These are phyloP conservation scores for Leccinum truebloodii DNA, from an alignment of 768 basidiomycete genomes.

Conservation along the genomic window DNA sequence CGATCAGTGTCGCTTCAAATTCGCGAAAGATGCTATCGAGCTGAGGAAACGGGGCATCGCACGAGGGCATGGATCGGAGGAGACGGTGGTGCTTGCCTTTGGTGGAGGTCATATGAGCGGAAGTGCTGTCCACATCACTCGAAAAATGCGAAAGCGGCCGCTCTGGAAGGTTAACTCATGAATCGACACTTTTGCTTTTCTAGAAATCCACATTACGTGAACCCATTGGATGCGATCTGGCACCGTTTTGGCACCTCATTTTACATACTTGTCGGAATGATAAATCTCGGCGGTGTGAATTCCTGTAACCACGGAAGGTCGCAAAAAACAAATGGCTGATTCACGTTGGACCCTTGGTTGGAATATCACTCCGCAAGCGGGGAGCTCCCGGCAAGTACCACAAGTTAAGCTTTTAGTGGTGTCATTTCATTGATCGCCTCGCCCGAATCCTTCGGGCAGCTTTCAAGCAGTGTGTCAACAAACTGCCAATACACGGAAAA, in stretches of 20 bases:
- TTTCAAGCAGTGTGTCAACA: slow-evolving; percentile 12
- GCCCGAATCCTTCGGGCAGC: slow-evolving; percentile 8
- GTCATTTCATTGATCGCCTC: slow-evolving; percentile 21
- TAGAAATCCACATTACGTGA: slow-evolving; percentile 32
- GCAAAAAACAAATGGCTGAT: slow-evolving; percentile 3
- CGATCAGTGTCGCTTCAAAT: slow-evolving; percentile 87
- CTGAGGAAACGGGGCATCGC: slow-evolving; percentile 76
- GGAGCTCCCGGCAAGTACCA: slow-evolving; percentile 23
- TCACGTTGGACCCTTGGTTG: slow-evolving; percentile 1
- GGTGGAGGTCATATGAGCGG: slow-evolving; percentile 66
- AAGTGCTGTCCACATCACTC: slow-evolving; percentile 83
- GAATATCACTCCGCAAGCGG: slow-evolving; percentile 12
- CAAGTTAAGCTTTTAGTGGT: slow-evolving; percentile 31
- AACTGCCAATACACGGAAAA: slow-evolving; percentile 6
- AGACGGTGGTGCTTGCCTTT: slow-evolving; percentile 91
- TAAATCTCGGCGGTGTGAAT: slow-evolving; percentile 7
- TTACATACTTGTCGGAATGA: slow-evolving; percentile 25
- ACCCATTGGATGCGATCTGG: slow-evolving; percentile 18
- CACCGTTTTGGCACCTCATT: slow-evolving; percentile 18
- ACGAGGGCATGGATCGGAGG: slow-evolving; percentile 71
- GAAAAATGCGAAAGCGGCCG: slow-evolving; percentile 82
- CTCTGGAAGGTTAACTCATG: slow-evolving; percentile 83
- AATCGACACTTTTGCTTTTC: slow-evolving; percentile 32
- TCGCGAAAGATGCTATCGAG: slow-evolving; percentile 89
- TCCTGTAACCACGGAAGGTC: background rate